A percentile compares a stretch with the other conserved stretches of the same genome.
Evolutionary conservation across 495 filamentous ascomycete species (phyloP).

Genomic region (Amorphotheca resinae): DNA sequence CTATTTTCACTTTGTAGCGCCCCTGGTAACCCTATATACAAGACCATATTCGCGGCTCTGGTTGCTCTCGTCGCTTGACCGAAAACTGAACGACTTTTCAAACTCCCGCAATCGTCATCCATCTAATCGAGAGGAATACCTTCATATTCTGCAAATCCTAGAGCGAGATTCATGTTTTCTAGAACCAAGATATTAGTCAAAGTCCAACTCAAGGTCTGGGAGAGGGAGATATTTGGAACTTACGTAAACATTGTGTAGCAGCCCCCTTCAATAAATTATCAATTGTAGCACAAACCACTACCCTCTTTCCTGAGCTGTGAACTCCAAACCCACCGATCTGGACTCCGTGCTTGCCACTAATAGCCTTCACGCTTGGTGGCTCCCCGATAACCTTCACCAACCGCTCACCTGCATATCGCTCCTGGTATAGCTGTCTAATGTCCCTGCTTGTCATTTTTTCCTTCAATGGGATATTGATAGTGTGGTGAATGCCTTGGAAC

Average conservation of each 20-base stretch:
- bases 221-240: conserved; percentile 25
- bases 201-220: neutral
- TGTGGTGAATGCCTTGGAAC: conserved; percentile 96
- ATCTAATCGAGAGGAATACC: conserved; percentile 62
- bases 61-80: too few relatives aligned
- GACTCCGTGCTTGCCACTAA: conserved; percentile 80
- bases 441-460: conserved; percentile 79
- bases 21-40: too few relatives aligned
- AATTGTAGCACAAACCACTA: conserved; percentile 93
- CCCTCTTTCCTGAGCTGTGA: conserved; percentile 74
- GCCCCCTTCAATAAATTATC: conserved; percentile 96
- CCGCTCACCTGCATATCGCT: conserved; percentile 89
- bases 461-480: conserved; percentile 78
- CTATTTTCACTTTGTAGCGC: too few relatives aligned
- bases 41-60: too few relatives aligned
- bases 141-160: conserved; percentile 87
- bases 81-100: neutral
- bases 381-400: conserved; percentile 88
- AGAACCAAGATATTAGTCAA: conserved; percentile 16
- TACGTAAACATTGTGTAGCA: conserved; percentile 88
- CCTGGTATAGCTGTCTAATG: conserved; percentile 89
- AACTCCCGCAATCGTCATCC: neutral
- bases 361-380: conserved; percentile 74
- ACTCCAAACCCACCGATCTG: conserved; percentile 95
- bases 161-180: conserved; percentile 96